Evolutionary conservation across 1,284 basidiomycete genomes (phyloP).

Genomic region (Naganishia sp.): DNA sequence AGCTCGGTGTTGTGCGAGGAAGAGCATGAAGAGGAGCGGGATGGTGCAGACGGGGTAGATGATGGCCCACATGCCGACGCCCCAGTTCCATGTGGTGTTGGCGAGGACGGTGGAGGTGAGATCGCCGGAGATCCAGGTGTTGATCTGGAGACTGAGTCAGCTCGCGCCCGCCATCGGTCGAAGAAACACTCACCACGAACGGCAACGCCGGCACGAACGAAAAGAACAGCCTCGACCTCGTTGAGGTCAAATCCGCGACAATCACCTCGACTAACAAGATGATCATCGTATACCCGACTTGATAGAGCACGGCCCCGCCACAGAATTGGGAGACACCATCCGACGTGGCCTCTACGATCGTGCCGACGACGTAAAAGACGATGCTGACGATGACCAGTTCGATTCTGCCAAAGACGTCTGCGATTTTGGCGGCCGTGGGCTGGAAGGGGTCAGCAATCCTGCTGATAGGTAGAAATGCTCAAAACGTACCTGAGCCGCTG

Average conservation of each 20-base stretch:
- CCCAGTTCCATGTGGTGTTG: constrained; percentile 53
- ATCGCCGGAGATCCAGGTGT: constrained; percentile 53
- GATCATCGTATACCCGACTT: constrained; percentile 46
- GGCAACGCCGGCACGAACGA: constrained; percentile 55
- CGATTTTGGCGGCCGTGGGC: constrained; percentile 48
- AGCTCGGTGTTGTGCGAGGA: constrained; percentile 43
- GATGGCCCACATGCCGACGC: constrained; percentile 50
- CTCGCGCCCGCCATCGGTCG: not conserved
- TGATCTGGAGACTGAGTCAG: constrained; percentile 38
- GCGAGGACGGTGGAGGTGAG: constrained; percentile 44
- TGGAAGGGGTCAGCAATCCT: constrained; percentile 30
- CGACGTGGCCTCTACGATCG: constrained; percentile 50
- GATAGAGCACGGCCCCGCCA: constrained; percentile 51
- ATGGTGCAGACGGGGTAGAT: constrained; percentile 52
- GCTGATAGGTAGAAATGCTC: not conserved
- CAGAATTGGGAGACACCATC: constrained; percentile 46
- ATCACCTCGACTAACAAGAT: constrained; percentile 52
- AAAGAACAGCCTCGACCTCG: constrained; percentile 54
- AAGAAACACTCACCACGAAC: constrained; percentile 40
- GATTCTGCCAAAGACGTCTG: constrained; percentile 53
- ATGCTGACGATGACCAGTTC: constrained; percentile 48
- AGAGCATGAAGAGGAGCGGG: constrained; percentile 47
- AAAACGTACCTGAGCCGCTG: constrained; percentile 34
- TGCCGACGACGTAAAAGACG: constrained; percentile 52
- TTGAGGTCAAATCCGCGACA: constrained; percentile 54